Evolutionary conservation across 352 stramenopile genomes (phyloP).

Genomic region (Globisporangium cylindrosporum): DNA sequence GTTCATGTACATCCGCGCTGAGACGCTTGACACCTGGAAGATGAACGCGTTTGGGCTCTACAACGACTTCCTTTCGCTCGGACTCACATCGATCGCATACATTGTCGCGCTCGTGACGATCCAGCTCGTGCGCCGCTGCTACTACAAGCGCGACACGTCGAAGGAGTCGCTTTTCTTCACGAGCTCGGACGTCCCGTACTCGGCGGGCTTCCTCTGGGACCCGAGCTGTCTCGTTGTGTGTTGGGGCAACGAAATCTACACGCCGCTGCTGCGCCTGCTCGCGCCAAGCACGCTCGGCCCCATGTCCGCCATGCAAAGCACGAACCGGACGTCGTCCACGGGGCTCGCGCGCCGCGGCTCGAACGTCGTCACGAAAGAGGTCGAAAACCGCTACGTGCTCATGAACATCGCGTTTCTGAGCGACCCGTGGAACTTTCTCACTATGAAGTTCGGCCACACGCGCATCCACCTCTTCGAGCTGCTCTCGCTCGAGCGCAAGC

Average conservation of each 20-base stretch:
- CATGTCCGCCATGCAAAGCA: neutral
- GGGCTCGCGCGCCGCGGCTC: slow-evolving; percentile 19
- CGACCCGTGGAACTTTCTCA: slow-evolving; percentile 50
- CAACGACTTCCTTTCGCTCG: slow-evolving; percentile 44
- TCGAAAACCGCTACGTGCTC: slow-evolving; percentile 37
- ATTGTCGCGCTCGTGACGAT: slow-evolving; percentile 25
- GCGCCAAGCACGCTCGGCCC: slow-evolving; percentile 5
- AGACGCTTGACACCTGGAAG: slow-evolving; percentile 55
- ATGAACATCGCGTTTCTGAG: slow-evolving; percentile 62
- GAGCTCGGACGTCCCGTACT: slow-evolving; percentile 39
- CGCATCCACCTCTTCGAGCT: slow-evolving; percentile 41
- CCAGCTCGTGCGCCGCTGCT: slow-evolving; percentile 20
- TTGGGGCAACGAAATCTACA: slow-evolving; percentile 47
- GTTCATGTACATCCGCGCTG: slow-evolving; percentile 55
- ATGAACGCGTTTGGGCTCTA: slow-evolving; percentile 56
- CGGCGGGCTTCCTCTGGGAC: slow-evolving; percentile 48
- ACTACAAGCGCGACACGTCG: slow-evolving; percentile 17
- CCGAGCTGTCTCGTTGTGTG: slow-evolving; percentile 52
- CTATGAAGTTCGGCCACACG: slow-evolving; percentile 45
- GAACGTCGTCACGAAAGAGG: slow-evolving; percentile 12
- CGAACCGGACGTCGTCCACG: slow-evolving; percentile 2
- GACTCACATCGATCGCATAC: slow-evolving; percentile 39
- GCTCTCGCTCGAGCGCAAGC: slow-evolving; percentile 27
- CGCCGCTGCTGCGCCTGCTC: slow-evolving; percentile 28
- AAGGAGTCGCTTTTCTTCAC: slow-evolving; percentile 50